Conservation (phyloP, 441 rosid genomes). For the Lepidium campestre region DNA sequence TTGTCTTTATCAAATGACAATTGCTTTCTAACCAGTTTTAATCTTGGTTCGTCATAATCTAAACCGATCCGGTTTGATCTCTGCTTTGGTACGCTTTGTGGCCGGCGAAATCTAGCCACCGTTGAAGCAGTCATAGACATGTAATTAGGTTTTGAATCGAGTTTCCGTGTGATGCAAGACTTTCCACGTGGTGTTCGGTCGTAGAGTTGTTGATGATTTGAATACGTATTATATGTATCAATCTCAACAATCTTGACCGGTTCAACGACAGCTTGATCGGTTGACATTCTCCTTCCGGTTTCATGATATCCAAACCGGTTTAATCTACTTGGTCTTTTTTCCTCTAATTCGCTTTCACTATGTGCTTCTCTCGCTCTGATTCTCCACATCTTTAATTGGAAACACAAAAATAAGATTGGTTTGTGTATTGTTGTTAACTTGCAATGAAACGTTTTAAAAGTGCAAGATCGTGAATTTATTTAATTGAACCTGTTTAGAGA, state of each 20-base stretch:
- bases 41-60: constrained; percentile 21
- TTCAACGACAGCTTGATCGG: constrained; percentile 32
- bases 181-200: constrained; percentile 11
- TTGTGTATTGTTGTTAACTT: background rate
- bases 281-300: constrained; percentile 33
- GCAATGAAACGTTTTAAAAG: background rate
- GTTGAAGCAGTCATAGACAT: constrained; percentile 53
- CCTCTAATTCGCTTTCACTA: constrained; percentile 48
- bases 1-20: constrained; percentile 27
- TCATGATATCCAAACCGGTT: constrained; percentile 30
- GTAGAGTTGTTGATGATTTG: constrained; percentile 13
- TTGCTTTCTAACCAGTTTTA: constrained; percentile 28
- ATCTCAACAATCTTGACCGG: constrained; percentile 44
- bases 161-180: background rate
- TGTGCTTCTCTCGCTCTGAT: constrained; percentile 27
- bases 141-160: constrained; percentile 35
- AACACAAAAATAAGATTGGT: background rate
- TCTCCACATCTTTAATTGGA: constrained; percentile 41
- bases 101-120: constrained; percentile 34
- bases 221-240: constrained; percentile 30
- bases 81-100: constrained; percentile 45
- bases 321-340: constrained; percentile 26
- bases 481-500: constrained; percentile 37
- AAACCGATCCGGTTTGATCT: constrained; percentile 22
- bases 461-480: background rate